Base-by-base conservation (phyloP, 345 rosid genomes). In the Camelina laxa region DNA sequence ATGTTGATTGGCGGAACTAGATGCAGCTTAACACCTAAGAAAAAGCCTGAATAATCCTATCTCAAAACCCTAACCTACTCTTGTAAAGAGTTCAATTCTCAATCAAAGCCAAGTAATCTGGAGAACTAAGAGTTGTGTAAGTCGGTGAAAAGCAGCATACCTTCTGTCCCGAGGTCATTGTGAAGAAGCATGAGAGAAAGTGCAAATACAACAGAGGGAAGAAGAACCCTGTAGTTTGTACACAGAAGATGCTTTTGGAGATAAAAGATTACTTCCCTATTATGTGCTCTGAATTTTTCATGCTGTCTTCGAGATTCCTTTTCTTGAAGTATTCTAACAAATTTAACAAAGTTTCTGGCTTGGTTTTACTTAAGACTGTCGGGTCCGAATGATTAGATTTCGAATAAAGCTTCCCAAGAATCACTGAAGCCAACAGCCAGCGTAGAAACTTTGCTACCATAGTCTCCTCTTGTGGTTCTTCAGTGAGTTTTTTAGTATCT, bases 401-500 rank as follows among this genome's bases (percentile, higher is more conserved):
- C 44, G 54, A 49, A 70, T 78, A 84, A 65, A 88, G 86, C 82
- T 84, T 85, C 59, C 89, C 85, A 66, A 79, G 92, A 78, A 92
- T 86, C 71, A 85, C 91, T 9, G 89, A 81, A 70, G 96, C 97
- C 62, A 75, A 69, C 54, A 95, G 85, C 99, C 99, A 92, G n/a
- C 96, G 92, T 59, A 90, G 73, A 64, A 91, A 89, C 75, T 90
- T 94, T 20, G 83, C 86, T 56, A 79, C 72, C 81, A 87, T 80
- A 67, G 81, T 77, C 78, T 94, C 98, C 50, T 84, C 87, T 21
- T 44, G 64, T 55, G 67, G 71, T 75, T 85, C 84, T 80, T 82
- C 81, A 2, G 65, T 31, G 65, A 72, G 47, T 21, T 39, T 44
- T 54, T 54, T 70, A 16, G 68, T 39, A 78, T 65, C 68, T 57